A percentile compares a stretch with the other conserved stretches of the same genome.
These are phyloP conservation scores for Pyrenophora teres DNA, from an alignment of 2,329 filamentous ascomycete species.

Conservation along the genomic window DNA sequence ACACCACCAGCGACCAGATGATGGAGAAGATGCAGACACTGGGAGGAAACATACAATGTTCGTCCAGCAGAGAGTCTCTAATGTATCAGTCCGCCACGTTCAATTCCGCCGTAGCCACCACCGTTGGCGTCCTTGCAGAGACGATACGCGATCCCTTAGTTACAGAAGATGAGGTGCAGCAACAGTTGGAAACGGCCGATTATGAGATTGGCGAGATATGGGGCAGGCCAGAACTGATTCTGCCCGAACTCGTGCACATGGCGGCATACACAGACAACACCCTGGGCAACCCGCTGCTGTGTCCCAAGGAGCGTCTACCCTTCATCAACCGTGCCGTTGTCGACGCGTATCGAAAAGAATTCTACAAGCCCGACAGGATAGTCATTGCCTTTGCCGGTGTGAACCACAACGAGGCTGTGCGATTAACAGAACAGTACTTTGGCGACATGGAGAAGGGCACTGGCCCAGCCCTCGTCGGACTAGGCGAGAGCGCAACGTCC, in stretches of 20 bases:
- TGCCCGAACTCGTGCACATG: conserved; percentile 93
- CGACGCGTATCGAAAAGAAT: conserved; percentile 76
- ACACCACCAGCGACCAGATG: conserved; percentile 78
- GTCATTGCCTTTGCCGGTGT: conserved; percentile 96
- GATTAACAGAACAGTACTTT: conserved; percentile 81
- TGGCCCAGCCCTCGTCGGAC: conserved; percentile 49
- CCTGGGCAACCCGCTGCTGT: conserved; percentile 88
- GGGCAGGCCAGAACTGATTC: conserved; percentile 93
- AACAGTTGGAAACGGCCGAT: conserved; percentile 87
- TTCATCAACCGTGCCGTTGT: conserved; percentile 76
- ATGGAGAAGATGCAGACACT: conserved; percentile 84
- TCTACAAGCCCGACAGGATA: conserved; percentile 88
- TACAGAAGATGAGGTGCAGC: conserved; percentile 81
- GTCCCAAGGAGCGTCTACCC: conserved; percentile 79
- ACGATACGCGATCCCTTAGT: conserved; percentile 87
- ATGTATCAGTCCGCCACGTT: conserved; percentile 99
- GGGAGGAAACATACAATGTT: conserved; percentile 95
- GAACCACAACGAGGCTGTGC: conserved; percentile 77
- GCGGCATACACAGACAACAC: conserved; percentile 97
- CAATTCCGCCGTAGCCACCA: conserved; percentile 85
- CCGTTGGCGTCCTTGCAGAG: conserved; percentile 84
- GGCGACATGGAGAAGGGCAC: conserved; percentile 76
- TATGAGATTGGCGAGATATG: conserved; percentile 98
- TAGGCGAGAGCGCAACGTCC: conserved; percentile 27
- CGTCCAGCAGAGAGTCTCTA: conserved; percentile 89